Percentiles rank a stretch among this genome's conserved stretches.
These are phyloP conservation scores for Bassia scoparia DNA, from an alignment of 148 eudicot species.

Conservation along the genomic window DNA sequence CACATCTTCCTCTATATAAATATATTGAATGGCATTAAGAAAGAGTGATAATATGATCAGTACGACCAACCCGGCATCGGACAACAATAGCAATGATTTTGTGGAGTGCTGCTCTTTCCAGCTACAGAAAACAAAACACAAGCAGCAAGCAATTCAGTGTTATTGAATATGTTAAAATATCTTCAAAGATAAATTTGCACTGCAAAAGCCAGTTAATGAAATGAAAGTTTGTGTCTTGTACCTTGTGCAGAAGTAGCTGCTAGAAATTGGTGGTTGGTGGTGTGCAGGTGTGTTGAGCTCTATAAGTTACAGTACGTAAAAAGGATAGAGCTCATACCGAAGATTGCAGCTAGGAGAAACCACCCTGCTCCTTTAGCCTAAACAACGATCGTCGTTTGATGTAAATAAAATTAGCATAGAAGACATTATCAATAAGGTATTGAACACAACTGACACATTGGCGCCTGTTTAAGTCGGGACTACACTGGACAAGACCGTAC, in stretches of 20 bases:
- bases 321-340: too few relatives aligned
- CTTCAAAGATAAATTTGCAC: too few relatives aligned
- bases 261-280: background rate
- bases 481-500: constrained; percentile 30
- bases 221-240: background rate
- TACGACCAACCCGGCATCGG: background rate
- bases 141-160: background rate
- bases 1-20: constrained; percentile 27
- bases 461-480: constrained; percentile 26
- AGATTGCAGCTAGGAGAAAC: too few relatives aligned
- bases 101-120: constrained; percentile 7
- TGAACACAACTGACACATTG: constrained; percentile 20
- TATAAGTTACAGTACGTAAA: too few relatives aligned
- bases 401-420: constrained; percentile 4
- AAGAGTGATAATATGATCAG: background rate
- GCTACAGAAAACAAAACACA: background rate
- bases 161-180: background rate
- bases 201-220: background rate
- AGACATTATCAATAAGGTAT: background rate
- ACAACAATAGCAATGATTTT: constrained; percentile 5
- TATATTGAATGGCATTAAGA: background rate
- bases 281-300: background rate
- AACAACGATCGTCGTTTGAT: too few relatives aligned
- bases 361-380: too few relatives aligned
- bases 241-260: too few relatives aligned